Evolutionary conservation across 441 rosid species (phyloP).

Genomic region (Adansonia grandidieri): DNA sequence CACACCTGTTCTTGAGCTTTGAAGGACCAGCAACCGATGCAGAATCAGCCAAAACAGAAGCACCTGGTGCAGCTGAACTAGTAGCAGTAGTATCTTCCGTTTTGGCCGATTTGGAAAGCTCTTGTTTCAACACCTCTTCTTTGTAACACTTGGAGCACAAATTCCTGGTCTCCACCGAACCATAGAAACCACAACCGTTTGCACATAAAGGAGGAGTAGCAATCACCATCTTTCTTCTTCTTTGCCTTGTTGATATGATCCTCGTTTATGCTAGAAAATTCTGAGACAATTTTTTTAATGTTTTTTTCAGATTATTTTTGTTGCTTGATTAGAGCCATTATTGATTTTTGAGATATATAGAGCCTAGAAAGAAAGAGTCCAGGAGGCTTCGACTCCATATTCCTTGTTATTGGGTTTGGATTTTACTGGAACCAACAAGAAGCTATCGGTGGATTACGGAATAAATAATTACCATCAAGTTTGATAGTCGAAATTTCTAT

Average conservation of each 20-base stretch:
- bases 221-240: background rate
- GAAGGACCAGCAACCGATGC: background rate
- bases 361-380: background rate
- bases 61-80: background rate
- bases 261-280: background rate
- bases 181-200: constrained; percentile 4
- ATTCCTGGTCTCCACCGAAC: constrained; percentile 17
- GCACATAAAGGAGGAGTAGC: constrained; percentile 7
- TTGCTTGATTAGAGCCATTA: background rate
- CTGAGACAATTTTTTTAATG: background rate
- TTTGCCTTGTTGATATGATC: background rate
- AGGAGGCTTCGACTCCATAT: background rate
- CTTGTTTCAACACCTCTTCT: background rate
- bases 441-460: constrained; percentile 5
- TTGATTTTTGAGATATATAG: background rate
- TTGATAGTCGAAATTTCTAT: background rate
- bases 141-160: constrained; percentile 18
- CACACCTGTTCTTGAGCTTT: background rate
- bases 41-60: background rate
- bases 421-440: background rate
- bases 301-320: background rate
- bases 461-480: background rate
- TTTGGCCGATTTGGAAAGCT: background rate
- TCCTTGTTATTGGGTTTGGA: background rate
- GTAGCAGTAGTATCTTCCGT: background rate